These are phyloP conservation scores for Apiotrichum laibachii DNA, from an alignment of 1,284 basidiomycete species.

Conservation along the genomic window DNA sequence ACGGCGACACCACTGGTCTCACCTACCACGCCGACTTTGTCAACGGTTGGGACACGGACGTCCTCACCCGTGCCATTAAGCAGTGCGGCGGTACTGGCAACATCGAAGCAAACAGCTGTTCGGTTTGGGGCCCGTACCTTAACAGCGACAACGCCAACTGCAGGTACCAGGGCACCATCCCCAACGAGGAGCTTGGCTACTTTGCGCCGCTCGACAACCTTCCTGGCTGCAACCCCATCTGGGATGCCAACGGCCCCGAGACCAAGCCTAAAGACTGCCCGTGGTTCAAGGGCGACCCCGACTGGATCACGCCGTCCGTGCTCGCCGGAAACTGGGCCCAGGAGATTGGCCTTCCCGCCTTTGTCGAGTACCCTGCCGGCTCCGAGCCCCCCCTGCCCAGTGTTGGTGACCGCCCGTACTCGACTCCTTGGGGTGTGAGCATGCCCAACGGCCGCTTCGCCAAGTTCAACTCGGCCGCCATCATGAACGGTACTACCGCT, in stretches of 20 bases:
- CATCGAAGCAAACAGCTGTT: conserved; percentile 1
- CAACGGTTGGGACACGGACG: conserved; percentile 26
- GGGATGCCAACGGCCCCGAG: conserved; percentile 2
- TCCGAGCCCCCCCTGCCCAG: too few species aligned
- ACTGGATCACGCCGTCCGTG: conserved; percentile 7
- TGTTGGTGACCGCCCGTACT: too few species aligned
- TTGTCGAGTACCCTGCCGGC: too few species aligned
- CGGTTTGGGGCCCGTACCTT: background rate
- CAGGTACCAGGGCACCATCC: conserved; percentile 16
- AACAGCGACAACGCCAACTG: conserved; percentile 13
- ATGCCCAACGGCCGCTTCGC: too few species aligned
- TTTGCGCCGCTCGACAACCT: conserved; percentile 9
- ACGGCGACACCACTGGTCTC: conserved; percentile 40
- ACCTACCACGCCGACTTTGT: conserved; percentile 44
- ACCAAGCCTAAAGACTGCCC: conserved; percentile 9
- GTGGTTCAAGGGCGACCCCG: background rate
- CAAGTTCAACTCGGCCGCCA: too few species aligned
- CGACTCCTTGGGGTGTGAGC: too few species aligned
- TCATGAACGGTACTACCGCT: too few species aligned
- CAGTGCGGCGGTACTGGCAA: conserved; percentile 15
- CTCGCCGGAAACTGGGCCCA: too few species aligned
- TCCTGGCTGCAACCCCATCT: conserved; percentile 20
- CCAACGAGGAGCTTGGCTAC: conserved; percentile 16
- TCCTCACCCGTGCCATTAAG: background rate
- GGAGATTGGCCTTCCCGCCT: too few species aligned